phyloP scores from a whole-genome alignment of 495 filamentous ascomycete genomes.

The Penicillium subrubescens region DNA sequence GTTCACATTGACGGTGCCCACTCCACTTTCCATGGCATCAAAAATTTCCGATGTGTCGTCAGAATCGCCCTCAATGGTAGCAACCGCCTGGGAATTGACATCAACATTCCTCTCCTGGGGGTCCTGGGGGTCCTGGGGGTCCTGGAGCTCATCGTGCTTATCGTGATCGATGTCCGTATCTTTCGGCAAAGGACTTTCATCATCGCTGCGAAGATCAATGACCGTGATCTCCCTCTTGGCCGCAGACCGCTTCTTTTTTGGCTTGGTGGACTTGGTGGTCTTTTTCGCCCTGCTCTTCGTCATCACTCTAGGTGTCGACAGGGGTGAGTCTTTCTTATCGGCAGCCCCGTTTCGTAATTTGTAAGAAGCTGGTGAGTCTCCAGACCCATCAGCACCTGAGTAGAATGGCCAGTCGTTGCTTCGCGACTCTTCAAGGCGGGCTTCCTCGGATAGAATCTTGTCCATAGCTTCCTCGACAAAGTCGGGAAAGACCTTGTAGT shows the following conservation, averaged over 20 bases:
- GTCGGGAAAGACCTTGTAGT: slow-evolving; percentile 25
- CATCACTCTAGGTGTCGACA: background rate
- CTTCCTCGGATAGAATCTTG: slow-evolving; percentile 30
- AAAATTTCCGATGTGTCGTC: background rate
- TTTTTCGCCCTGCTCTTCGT: background rate
- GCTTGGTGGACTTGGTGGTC: background rate
- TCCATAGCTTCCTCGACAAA: slow-evolving; percentile 21
- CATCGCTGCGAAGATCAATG: slow-evolving; percentile 15
- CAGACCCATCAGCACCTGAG: background rate
- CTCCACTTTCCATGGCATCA: background rate
- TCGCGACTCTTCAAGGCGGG: slow-evolving; percentile 24
- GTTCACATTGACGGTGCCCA: background rate
- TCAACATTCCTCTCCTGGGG: background rate
- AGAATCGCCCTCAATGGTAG: background rate
- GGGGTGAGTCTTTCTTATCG: background rate
- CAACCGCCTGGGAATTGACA: background rate
- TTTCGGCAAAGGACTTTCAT: background rate
- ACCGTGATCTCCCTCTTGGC: slow-evolving; percentile 11
- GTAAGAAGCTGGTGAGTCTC: background rate
- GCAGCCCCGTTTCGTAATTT: background rate
- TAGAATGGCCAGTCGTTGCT: slow-evolving; percentile 11
- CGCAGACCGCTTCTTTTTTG: background rate
- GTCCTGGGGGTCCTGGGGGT: background rate
- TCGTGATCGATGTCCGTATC: background rate
- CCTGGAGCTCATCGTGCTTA: background rate